Percentiles rank a stretch among this genome's conserved stretches.
phyloP scores from a whole-genome alignment of 2,329 filamentous ascomycete genomes.

The Rutstroemia sp. region DNA sequence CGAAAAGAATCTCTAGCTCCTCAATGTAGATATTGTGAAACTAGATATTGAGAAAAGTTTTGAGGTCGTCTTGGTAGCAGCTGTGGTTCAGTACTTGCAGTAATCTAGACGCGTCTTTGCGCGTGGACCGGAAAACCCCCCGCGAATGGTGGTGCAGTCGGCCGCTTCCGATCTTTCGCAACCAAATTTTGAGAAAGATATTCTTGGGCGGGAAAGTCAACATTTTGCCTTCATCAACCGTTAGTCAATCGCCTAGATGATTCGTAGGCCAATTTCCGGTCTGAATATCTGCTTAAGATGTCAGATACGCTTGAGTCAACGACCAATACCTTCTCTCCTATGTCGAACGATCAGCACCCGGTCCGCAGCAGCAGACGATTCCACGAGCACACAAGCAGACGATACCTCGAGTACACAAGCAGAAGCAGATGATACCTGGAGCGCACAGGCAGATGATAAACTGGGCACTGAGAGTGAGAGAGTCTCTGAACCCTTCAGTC shows the following conservation, averaged over 20 bases:
- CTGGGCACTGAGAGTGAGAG: no score
- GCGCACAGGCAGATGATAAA: background rate
- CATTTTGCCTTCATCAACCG: background rate
- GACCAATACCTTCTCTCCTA: background rate
- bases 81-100: no score
- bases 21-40: background rate
- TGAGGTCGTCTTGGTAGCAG: background rate
- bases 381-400: background rate
- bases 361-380: background rate
- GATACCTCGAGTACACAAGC: background rate
- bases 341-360: conserved; percentile 9
- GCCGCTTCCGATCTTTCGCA: background rate
- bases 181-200: conserved; percentile 1
- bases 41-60: background rate
- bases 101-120: background rate
- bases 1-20: no score
- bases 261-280: conserved; percentile 19
- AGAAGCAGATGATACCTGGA: background rate
- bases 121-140: background rate
- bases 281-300: conserved; percentile 30
- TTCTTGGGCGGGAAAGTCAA: background rate
- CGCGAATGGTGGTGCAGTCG: background rate
- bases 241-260: conserved; percentile 28
- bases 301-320: conserved; percentile 21
- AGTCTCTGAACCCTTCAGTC: no score